Percentiles rank a stretch among this genome's conserved stretches.
Evolutionary conservation across 139 green algal species (phyloP).

Genomic region (Picochlorum sp.): DNA sequence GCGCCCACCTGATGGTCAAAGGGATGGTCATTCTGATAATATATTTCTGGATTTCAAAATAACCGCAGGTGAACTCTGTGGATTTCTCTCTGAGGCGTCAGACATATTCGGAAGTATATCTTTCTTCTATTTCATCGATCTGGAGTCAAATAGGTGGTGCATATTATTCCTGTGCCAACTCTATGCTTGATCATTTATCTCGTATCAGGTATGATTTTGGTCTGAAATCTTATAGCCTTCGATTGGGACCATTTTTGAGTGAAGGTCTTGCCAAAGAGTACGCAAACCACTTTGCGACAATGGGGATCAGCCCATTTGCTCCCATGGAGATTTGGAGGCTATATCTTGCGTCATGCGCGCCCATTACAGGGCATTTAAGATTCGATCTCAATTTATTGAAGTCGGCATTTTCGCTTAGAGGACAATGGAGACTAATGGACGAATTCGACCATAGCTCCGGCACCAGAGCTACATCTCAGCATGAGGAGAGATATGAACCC

Average conservation of each 20-base stretch:
- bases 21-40: too few relatives aligned
- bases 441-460: background rate
- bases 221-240: constrained; percentile 10
- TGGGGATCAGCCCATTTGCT: background rate
- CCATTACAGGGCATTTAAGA: constrained; percentile 1
- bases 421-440: constrained; percentile 22
- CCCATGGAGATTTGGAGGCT: background rate
- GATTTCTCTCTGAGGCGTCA: too few relatives aligned
- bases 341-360: background rate
- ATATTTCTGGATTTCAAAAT: too few relatives aligned
- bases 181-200: constrained; percentile 16
- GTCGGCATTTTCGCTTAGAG: constrained; percentile 18
- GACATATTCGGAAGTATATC: constrained; percentile 1
- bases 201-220: background rate
- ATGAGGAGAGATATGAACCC: background rate
- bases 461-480: background rate
- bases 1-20: too few relatives aligned
- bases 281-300: constrained; percentile 8
- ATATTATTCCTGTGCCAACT: constrained; percentile 34
- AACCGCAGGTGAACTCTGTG: too few relatives aligned
- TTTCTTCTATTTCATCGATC: constrained; percentile 32
- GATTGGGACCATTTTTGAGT: constrained; percentile 27
- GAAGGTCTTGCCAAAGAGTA: constrained; percentile 23
- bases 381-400: constrained; percentile 13
- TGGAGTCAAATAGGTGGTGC: constrained; percentile 30